phyloP scores from a whole-genome alignment of 2,329 filamentous ascomycete genomes.

The Sporothrix sp. region DNA sequence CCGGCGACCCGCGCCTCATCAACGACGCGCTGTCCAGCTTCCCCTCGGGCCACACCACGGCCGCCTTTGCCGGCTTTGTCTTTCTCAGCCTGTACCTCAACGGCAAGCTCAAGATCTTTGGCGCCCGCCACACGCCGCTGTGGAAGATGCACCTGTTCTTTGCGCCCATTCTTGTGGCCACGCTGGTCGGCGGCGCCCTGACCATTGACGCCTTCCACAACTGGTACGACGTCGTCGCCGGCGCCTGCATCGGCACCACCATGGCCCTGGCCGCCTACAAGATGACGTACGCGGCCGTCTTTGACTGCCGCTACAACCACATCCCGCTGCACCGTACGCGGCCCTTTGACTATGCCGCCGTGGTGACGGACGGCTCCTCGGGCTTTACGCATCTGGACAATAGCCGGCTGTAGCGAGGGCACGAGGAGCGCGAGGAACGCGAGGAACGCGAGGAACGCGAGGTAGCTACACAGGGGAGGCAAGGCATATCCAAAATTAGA shows the following conservation, averaged over 20 bases:
- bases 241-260: slow-evolving; percentile 51
- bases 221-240: slow-evolving; percentile 62
- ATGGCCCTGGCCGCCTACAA: slow-evolving; percentile 56
- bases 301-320: slow-evolving; percentile 60
- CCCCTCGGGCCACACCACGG: slow-evolving; percentile 64
- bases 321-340: slow-evolving; percentile 45
- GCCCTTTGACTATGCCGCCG: slow-evolving; percentile 22
- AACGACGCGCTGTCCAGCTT: slow-evolving; percentile 62
- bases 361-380: background rate
- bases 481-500: no score
- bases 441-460: no score
- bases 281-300: slow-evolving; percentile 56
- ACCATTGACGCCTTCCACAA: slow-evolving; percentile 68
- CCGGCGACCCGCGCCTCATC: slow-evolving; percentile 53
- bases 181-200: slow-evolving; percentile 57
- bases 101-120: slow-evolving; percentile 66
- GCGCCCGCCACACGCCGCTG: slow-evolving; percentile 62
- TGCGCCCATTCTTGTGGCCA: slow-evolving; percentile 56
- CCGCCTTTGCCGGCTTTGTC: slow-evolving; percentile 62
- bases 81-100: slow-evolving; percentile 67
- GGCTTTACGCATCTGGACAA: slow-evolving; percentile 20
- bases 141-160: slow-evolving; percentile 62
- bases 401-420: slow-evolving; percentile 2
- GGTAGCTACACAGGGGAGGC: no score
- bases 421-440: no score